Evolutionary conservation across 192 early-diverging fungal genomes (phyloP).

Genomic region (Entomortierella lignicola): DNA sequence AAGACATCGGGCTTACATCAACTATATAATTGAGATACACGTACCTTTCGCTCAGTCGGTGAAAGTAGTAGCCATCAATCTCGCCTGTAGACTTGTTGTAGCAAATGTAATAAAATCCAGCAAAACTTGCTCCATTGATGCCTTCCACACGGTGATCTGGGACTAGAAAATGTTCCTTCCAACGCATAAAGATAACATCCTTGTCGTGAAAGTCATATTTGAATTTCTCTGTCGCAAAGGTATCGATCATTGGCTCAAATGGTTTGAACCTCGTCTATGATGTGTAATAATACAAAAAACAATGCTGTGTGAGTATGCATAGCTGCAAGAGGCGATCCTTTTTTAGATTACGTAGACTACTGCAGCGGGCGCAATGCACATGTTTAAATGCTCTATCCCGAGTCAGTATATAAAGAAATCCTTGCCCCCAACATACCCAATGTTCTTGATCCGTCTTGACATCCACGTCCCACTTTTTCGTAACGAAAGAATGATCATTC

Average conservation of each 20-base stretch:
- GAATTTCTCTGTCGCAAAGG: conserved; percentile 61
- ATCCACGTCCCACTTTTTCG: conserved; percentile 86
- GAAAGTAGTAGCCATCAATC: conserved; percentile 78
- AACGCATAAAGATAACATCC: conserved; percentile 87
- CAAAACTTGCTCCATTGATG: conserved; percentile 88
- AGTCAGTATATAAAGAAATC: no score
- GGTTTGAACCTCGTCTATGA: conserved; percentile 59
- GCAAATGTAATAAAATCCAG: conserved; percentile 90
- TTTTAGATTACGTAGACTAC: no score
- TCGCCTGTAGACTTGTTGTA: conserved; percentile 73
- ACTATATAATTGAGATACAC: background rate
- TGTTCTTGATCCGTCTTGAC: conserved; percentile 75
- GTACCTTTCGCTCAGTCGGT: conserved; percentile 65
- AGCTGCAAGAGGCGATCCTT: no score
- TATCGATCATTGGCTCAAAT: conserved; percentile 60
- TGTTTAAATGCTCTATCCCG: no score
- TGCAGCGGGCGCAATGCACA: no score
- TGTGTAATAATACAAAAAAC: background rate
- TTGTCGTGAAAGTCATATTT: conserved; percentile 61
- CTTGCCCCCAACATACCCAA: conserved; percentile 76
- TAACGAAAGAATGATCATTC: conserved; percentile 78
- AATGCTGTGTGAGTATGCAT: background rate
- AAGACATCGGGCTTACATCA: background rate
- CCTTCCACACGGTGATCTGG: conserved; percentile 82
- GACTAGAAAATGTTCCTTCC: conserved; percentile 94